Percentiles rank a stretch among this genome's conserved stretches.
These are phyloP conservation scores for Calonectria fujianensis DNA, from an alignment of 2,329 filamentous ascomycete genomes.

Conservation along the genomic window DNA sequence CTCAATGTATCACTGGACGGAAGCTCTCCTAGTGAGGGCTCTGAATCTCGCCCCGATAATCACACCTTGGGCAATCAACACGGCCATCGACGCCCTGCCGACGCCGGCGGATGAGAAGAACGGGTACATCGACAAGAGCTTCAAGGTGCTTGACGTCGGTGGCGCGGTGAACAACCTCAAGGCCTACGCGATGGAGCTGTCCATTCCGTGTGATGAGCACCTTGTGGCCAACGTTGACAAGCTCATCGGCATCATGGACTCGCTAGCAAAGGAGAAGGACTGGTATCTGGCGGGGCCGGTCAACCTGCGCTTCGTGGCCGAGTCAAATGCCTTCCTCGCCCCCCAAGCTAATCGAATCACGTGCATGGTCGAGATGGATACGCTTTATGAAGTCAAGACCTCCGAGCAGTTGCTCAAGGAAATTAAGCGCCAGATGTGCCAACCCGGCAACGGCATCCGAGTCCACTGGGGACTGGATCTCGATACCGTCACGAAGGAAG, in stretches of 20 bases:
- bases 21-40: background rate
- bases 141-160: background rate
- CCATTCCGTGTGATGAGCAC: background rate
- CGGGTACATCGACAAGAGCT: slow-evolving; percentile 5
- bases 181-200: slow-evolving; percentile 21
- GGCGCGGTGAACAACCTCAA: slow-evolving; percentile 11
- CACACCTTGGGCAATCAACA: background rate
- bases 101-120: background rate
- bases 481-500: slow-evolving; percentile 6
- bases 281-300: background rate
- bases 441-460: background rate
- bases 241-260: background rate
- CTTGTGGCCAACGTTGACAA: background rate
- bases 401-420: background rate
- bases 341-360: background rate
- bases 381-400: background rate
- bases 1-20: too few relatives aligned
- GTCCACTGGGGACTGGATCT: slow-evolving; percentile 20
- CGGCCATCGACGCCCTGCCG: background rate
- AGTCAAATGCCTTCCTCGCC: slow-evolving; percentile 5
- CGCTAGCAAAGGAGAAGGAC: background rate
- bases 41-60: background rate
- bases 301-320: slow-evolving; percentile 8
- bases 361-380: slow-evolving; percentile 19
- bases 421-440: slow-evolving; percentile 1